Percentiles rank a stretch among this genome's conserved stretches.
Conservation (phyloP, 2,329 filamentous ascomycete species). For the Alternaria sp. region DNA sequence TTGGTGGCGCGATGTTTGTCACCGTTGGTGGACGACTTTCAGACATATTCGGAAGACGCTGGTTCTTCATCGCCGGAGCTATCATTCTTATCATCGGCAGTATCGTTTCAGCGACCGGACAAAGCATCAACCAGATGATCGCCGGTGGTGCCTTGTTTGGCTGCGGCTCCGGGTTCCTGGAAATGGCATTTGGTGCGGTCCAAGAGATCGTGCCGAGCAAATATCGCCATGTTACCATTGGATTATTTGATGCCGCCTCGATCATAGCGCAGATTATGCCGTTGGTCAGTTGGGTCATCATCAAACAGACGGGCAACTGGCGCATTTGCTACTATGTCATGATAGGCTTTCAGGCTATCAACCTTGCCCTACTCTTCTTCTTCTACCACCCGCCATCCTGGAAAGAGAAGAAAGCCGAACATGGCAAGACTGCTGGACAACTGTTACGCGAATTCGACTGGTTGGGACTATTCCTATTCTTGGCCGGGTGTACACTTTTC, state of each 20-base stretch:
- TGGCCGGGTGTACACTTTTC: conserved; percentile 38
- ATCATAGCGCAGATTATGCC: conserved; percentile 44
- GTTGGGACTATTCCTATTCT: conserved; percentile 34
- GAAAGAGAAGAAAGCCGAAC: conserved; percentile 41
- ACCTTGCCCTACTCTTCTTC: conserved; percentile 29
- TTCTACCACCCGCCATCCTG: conserved; percentile 49
- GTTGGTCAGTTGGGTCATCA: conserved; percentile 38
- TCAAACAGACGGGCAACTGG: conserved; percentile 37
- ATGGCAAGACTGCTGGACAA: conserved; percentile 31
- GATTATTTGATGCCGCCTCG: conserved; percentile 42
- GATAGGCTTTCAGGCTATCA: conserved; percentile 39
- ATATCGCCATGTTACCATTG: conserved; percentile 49
- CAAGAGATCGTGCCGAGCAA: conserved; percentile 50
- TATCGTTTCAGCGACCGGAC: conserved; percentile 50
- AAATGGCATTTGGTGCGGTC: conserved; percentile 49
- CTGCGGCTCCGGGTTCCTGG: conserved; percentile 50
- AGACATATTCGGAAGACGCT: conserved; percentile 50
- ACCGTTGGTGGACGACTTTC: conserved; percentile 44
- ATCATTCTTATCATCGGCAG: conserved; percentile 44
- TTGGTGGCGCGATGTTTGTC: conserved; percentile 42
- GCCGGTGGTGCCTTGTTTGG: conserved; percentile 51
- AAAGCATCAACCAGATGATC: conserved; percentile 51
- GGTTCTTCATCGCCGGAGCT: conserved; percentile 44
- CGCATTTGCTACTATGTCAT: conserved; percentile 42
- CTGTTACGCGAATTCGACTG: conserved; percentile 38